Percentiles rank a stretch among this genome's conserved stretches.
These are phyloP conservation scores for Arthrobotrys sinensis DNA, from an alignment of 2,329 filamentous ascomycete species.

Conservation along the genomic window DNA sequence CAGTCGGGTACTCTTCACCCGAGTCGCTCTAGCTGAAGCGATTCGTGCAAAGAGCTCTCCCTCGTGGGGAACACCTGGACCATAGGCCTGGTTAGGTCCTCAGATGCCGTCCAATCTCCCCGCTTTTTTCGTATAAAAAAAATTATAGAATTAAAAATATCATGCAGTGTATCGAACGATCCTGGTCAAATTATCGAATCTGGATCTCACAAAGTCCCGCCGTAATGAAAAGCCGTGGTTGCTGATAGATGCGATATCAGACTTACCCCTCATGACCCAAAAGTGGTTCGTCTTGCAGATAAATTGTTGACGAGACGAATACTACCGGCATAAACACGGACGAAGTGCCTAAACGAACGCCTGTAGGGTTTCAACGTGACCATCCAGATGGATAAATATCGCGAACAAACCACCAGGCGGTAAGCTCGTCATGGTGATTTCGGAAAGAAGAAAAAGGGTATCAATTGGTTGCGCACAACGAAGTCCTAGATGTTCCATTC, in stretches of 20 bases:
- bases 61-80: conserved; percentile 22
- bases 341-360: conserved; percentile 28
- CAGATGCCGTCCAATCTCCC: conserved; percentile 27
- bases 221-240: background rate
- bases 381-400: conserved; percentile 26
- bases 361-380: conserved; percentile 28
- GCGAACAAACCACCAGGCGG: conserved; percentile 14
- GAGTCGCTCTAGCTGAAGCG: conserved; percentile 14
- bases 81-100: conserved; percentile 26
- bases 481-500: background rate
- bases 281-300: conserved; percentile 17
- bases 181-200: conserved; percentile 23
- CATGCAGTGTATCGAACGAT: conserved; percentile 51
- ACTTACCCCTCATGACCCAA: conserved; percentile 48
- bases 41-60: conserved; percentile 30
- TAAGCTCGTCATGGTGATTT: background rate
- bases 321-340: conserved; percentile 27
- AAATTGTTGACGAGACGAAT: conserved; percentile 24
- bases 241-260: conserved; percentile 33
- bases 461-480: background rate
- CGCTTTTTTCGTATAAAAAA: conserved; percentile 25
- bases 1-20: conserved; percentile 29
- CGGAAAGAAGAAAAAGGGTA: background rate
- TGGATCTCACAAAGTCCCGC: conserved; percentile 20
- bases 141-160: conserved; percentile 30